phyloP scores from a whole-genome alignment of 2,329 filamentous ascomycete genomes.

The Phaeophleospora eucalypticola region DNA sequence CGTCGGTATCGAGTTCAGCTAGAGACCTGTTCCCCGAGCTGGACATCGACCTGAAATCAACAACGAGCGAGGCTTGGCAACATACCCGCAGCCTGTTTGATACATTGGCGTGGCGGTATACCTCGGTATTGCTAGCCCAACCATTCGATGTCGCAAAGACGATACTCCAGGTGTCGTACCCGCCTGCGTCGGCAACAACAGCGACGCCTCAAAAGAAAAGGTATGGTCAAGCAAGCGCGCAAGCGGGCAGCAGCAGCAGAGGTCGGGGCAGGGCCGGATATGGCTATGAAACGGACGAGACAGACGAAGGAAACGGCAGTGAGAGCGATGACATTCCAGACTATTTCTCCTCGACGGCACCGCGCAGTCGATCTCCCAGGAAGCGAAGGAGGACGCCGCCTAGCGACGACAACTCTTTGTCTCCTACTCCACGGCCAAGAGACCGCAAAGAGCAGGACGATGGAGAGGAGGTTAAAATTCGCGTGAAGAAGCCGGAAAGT shows the following conservation, averaged over 20 bases:
- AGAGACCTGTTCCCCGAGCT: slow-evolving; percentile 85
- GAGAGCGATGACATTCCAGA: slow-evolving; percentile 57
- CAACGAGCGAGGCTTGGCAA: slow-evolving; percentile 32
- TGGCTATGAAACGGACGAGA: slow-evolving; percentile 22
- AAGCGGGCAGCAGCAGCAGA: slow-evolving; percentile 7
- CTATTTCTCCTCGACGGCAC: slow-evolving; percentile 75
- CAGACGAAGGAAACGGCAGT: slow-evolving; percentile 18
- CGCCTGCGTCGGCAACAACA: slow-evolving; percentile 32
- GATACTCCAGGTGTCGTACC: slow-evolving; percentile 71
- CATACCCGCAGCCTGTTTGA: slow-evolving; percentile 69
- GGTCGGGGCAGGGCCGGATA: slow-evolving; percentile 16
- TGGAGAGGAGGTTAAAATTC: slow-evolving; percentile 53
- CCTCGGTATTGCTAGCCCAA: slow-evolving; percentile 81
- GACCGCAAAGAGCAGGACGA: slow-evolving; percentile 22
- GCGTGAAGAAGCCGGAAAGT: slow-evolving; percentile 70
- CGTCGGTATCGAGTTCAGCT: slow-evolving; percentile 58
- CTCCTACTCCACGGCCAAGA: slow-evolving; percentile 28
- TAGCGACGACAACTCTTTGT: slow-evolving; percentile 22
- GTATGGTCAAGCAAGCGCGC: slow-evolving; percentile 7
- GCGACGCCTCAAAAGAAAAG: slow-evolving; percentile 31
- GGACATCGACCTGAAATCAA: slow-evolving; percentile 62
- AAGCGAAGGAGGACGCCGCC: slow-evolving; percentile 31
- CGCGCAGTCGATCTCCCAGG: slow-evolving; percentile 47
- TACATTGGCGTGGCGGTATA: slow-evolving; percentile 87
- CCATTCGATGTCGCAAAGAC: slow-evolving; percentile 97